Evolutionary conservation across 805 yeast genomes (phyloP).

Genomic region (Aciculoconidium aculeatum): DNA sequence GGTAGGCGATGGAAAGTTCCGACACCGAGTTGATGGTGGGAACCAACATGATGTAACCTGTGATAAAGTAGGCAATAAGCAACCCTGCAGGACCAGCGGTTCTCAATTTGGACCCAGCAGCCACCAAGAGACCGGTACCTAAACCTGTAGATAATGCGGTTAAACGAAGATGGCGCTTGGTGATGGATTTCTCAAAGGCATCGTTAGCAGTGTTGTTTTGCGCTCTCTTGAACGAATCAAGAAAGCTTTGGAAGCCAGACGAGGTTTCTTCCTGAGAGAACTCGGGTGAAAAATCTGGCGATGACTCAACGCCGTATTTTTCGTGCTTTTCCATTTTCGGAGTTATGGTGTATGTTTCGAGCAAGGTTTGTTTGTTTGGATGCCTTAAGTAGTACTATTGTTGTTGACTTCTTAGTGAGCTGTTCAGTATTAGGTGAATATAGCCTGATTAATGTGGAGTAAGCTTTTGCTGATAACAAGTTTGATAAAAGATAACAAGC

Average conservation of each 20-base stretch:
- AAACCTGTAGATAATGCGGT: slow-evolving; percentile 26
- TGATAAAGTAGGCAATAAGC: slow-evolving; percentile 18
- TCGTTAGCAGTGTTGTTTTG: slow-evolving; percentile 7
- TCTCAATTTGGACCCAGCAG: slow-evolving; percentile 21
- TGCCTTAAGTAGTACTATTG: no score
- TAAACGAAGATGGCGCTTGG: slow-evolving; percentile 21
- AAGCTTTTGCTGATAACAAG: no score
- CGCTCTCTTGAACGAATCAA: slow-evolving; percentile 19
- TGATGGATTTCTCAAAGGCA: slow-evolving; percentile 7
- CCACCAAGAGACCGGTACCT: slow-evolving; percentile 27
- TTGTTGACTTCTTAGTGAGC: no score
- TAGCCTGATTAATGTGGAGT: no score
- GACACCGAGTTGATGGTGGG: slow-evolving; percentile 24
- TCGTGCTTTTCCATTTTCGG: no score
- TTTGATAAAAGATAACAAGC: no score
- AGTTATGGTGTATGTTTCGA: no score
- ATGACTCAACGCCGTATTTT: no score
- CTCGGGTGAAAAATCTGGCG: no score
- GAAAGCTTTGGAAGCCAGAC: slow-evolving; percentile 16
- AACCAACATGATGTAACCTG: slow-evolving; percentile 20
- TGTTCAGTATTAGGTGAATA: no score
- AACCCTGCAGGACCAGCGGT: slow-evolving; percentile 21
- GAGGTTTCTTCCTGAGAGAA: no score
- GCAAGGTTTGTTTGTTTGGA: no score
- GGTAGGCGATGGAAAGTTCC: slow-evolving; percentile 22